Evolutionary conservation across 164 flowering plant genomes (phyloP), one percentile per base, ranked within the genome.

Genomic region (Sedum album): DNA sequence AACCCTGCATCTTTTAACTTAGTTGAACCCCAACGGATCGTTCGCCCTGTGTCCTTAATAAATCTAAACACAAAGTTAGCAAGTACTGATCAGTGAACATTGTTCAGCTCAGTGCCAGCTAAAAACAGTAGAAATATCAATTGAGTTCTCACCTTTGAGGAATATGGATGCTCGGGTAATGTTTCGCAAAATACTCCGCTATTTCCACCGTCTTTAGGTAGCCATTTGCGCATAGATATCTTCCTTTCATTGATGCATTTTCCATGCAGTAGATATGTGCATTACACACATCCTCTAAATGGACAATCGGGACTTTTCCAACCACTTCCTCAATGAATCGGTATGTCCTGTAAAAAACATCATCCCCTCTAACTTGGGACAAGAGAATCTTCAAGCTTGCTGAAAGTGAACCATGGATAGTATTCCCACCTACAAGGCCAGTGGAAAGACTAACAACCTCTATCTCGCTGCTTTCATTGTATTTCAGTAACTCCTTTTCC

Each of bases 191-290:
- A 64, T 70, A 72, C 18, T 11, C 23, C 1, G 75, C 72, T 25
- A 76, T 74, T 10, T 78, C 80, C 20, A 72, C 65, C 11, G 72
- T 15, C 1, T 72, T 65, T 15, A 44, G 42, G 53, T 31, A 66
- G 0, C 67, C 38, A 53, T 67, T 71, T 10, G 81, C 75, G 30
- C 79, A 74, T 13, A 81, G 35, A 62, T 74, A 76, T 74, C 79
- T 72, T 14, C 77, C 88, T 20, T 23, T 36, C 10, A 82, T 51
- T 0, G 79, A 76, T n/a, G 76, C 60, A 28, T 78, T 66, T 66
- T 81, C 81, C 73, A 83, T 77, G 72, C 80, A 82, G 72, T 83
- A 85, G 20, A 84, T 57, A 35, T 75, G 87, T 1, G 91, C 88
- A 51, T 81, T 82, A 25, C 75, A 68, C 0, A 73, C 83, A 71